These are phyloP conservation scores for Candida odintsovae DNA, from an alignment of 805 yeast genomes.

Conservation along the genomic window DNA sequence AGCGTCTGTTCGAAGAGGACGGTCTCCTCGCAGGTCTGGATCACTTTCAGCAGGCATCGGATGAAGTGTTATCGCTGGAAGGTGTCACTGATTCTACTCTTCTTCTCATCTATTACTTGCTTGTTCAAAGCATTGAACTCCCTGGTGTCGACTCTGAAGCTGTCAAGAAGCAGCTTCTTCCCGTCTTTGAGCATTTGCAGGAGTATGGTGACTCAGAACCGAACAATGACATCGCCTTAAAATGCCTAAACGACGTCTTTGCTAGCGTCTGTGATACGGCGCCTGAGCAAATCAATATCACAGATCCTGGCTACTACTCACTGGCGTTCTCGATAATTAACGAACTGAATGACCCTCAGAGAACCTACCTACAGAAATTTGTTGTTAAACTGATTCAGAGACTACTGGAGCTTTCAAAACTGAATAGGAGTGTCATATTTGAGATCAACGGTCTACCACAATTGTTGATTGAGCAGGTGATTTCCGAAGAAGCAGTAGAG, in stretches of 20 bases:
- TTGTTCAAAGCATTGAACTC: neutral
- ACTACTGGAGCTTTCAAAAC: neutral
- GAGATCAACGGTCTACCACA: neutral
- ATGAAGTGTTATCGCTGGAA: neutral
- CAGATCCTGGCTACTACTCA: neutral
- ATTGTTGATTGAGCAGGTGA: neutral
- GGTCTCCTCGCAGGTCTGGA: neutral
- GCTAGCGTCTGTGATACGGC: neutral
- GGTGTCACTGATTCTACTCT: neutral
- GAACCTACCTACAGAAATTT: neutral
- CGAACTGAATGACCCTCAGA: neutral
- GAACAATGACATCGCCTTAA: neutral
- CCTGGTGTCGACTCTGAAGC: neutral
- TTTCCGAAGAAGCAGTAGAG: neutral
- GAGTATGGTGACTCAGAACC: neutral
- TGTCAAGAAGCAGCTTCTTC: neutral
- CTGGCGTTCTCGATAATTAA: neutral
- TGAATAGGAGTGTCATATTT: slow-evolving; percentile 1
- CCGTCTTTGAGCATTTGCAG: neutral
- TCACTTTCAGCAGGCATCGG: neutral
- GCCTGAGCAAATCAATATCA: neutral
- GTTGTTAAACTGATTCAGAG: neutral
- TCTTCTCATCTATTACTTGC: neutral
- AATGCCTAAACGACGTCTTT: neutral
- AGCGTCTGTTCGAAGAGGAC: neutral